phyloP scores from a whole-genome alignment of 129 eudicot species.

The Ambrosia trifida region DNA sequence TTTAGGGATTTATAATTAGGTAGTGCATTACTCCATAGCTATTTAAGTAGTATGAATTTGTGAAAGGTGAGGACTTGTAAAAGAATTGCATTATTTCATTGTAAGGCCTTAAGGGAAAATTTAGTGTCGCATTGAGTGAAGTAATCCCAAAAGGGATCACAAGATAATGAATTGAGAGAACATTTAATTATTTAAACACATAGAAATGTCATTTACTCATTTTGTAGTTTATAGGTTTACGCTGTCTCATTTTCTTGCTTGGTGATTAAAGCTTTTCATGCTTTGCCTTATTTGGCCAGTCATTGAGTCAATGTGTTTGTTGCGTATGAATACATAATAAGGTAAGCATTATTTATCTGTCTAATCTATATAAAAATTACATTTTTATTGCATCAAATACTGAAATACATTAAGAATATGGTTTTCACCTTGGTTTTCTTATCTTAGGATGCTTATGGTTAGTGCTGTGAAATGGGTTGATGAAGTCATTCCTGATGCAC shows the following conservation, averaged over 20 bases:
- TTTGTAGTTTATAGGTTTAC: not conserved
- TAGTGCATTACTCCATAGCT: not conserved
- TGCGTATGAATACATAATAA: not conserved
- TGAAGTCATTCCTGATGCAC: constrained; percentile 97
- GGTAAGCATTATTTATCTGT: not conserved
- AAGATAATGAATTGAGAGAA: not conserved
- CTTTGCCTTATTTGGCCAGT: not conserved
- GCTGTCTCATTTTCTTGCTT: not conserved
- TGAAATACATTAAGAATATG: not conserved
- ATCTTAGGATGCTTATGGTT: constrained; percentile 89
- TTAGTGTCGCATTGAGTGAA: not conserved
- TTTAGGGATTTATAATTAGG: not conserved
- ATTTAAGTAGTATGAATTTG: not conserved
- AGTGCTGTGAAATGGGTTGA: constrained; percentile 98
- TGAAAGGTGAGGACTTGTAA: constrained; percentile 2
- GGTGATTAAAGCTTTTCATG: not conserved
- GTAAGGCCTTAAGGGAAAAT: not conserved
- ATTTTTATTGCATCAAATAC: not conserved
- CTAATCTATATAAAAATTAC: not conserved
- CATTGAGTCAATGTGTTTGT: not conserved
- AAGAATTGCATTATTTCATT: not conserved
- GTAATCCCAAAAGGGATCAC: not conserved
- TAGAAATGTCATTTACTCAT: not conserved
- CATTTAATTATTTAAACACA: not conserved
- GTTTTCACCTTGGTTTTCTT: not conserved